phyloP scores from a whole-genome alignment of 2,329 filamentous ascomycete genomes.

The Drechslerella dactyloides region DNA sequence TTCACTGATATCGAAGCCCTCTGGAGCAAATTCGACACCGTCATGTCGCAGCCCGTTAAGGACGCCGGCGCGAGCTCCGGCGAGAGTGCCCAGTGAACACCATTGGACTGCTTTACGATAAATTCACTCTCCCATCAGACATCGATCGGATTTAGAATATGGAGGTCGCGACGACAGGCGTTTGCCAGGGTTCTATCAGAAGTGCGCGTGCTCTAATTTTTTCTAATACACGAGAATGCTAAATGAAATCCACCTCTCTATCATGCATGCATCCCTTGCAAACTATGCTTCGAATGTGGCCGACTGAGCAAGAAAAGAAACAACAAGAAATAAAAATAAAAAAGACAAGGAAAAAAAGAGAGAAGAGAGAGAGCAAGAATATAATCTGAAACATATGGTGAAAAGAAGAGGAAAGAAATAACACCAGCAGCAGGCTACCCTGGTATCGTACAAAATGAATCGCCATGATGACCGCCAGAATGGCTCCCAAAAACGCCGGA shows the following conservation, averaged over 20 bases:
- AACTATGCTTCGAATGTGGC: conserved; percentile 10
- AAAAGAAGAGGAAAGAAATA: conserved; percentile 7
- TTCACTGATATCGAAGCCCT: conserved; percentile 48
- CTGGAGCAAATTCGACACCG: conserved; percentile 49
- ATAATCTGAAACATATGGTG: no score
- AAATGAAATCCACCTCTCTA: conserved; percentile 49
- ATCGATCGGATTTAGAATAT: background rate
- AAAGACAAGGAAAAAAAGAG: no score
- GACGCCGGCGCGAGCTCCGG: conserved; percentile 20
- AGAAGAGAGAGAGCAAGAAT: no score
- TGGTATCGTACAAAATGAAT: conserved; percentile 30
- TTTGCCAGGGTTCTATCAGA: background rate
- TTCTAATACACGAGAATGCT: conserved; percentile 7
- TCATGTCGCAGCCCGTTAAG: conserved; percentile 31
- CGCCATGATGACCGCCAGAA: conserved; percentile 8
- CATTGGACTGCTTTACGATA: background rate
- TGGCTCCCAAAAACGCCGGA: conserved; percentile 27
- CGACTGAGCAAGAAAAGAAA: no score
- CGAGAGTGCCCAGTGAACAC: conserved; percentile 25
- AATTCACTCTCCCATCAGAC: background rate
- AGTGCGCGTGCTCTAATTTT: background rate
- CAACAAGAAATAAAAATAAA: no score
- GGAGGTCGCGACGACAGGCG: background rate
- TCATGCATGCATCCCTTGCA: conserved; percentile 22
- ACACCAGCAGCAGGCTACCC: conserved; percentile 15